Conservation (phyloP, 2,329 filamentous ascomycete genomes). For the Thielaviopsis punctulata region DNA sequence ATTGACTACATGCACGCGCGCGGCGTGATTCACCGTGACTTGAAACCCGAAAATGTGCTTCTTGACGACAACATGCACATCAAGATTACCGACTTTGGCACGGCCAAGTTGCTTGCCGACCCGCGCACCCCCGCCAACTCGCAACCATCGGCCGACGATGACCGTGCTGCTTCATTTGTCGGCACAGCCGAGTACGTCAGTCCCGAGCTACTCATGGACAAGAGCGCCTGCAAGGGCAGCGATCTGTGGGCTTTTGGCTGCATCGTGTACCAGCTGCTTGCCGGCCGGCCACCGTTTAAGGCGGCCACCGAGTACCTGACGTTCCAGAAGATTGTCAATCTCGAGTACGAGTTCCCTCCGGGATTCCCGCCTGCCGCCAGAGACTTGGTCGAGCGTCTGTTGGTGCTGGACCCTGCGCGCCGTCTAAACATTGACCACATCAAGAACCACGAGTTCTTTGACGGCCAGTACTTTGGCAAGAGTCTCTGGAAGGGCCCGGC, state of each 20-base stretch:
- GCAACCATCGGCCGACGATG: slow-evolving; percentile 35
- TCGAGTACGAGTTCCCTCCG: slow-evolving; percentile 84
- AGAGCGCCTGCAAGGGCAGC: slow-evolving; percentile 93
- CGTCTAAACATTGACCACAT: slow-evolving; percentile 88
- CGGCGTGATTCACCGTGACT: slow-evolving; percentile 87
- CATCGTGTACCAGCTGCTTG: slow-evolving; percentile 88
- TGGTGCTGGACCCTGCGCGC: slow-evolving; percentile 74
- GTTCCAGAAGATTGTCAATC: slow-evolving; percentile 90
- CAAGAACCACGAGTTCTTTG: slow-evolving; percentile 91
- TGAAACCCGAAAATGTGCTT: slow-evolving; percentile 94
- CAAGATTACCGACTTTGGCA: slow-evolving; percentile 98
- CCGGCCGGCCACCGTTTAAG: slow-evolving; percentile 95
- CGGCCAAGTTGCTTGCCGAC: slow-evolving; percentile 62
- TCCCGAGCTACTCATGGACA: slow-evolving; percentile 88
- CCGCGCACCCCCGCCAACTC: not conserved
- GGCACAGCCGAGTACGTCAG: slow-evolving; percentile 97
- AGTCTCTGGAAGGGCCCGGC: slow-evolving; percentile 79
- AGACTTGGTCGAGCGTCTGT: slow-evolving; percentile 75
- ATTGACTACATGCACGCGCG: slow-evolving; percentile 97
- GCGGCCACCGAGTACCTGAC: slow-evolving; percentile 90
- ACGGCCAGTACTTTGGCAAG: slow-evolving; percentile 70
- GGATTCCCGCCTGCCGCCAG: slow-evolving; percentile 75
- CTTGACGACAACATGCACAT: slow-evolving; percentile 92
- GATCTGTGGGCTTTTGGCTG: slow-evolving; percentile 98
- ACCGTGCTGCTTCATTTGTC: slow-evolving; percentile 82